phyloP scores from a whole-genome alignment of 2,329 filamentous ascomycete genomes.

The Aspergillus luchuensis region DNA sequence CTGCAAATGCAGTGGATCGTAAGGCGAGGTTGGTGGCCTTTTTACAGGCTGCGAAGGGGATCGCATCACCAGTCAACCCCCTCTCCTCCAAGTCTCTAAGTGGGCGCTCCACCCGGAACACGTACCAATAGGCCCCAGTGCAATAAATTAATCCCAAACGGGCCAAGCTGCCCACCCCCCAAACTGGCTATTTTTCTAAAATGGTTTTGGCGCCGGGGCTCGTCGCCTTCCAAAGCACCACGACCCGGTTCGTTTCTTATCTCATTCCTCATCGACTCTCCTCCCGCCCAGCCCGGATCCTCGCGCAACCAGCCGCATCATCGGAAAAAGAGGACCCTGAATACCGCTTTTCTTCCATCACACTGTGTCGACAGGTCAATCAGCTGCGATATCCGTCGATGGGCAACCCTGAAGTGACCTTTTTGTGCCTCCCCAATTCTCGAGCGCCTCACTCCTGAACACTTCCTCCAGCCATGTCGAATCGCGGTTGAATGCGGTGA shows the following conservation, averaged over 20 bases:
- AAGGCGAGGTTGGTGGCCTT: not conserved
- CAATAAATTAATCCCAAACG: slow-evolving; percentile 2
- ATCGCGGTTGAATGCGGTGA: not conserved
- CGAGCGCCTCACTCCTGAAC: not conserved
- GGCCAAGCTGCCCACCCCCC: slow-evolving; percentile 4
- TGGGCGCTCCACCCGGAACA: not conserved
- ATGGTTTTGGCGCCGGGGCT: slow-evolving; percentile 7
- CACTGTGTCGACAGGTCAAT: not conserved
- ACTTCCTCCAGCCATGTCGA: slow-evolving; percentile 1
- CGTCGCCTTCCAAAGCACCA: not conserved
- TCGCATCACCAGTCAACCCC: not conserved
- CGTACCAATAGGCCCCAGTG: slow-evolving; percentile 2
- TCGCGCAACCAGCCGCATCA: not conserved
- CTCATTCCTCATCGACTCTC: not conserved
- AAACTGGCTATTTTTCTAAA: not conserved
- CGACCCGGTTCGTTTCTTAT: slow-evolving; percentile 4
- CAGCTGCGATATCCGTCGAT: not conserved
- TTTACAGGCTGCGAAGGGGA: not conserved
- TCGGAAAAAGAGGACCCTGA: not conserved
- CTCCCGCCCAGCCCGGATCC: not conserved
- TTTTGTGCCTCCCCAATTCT: not conserved
- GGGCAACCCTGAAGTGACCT: not conserved
- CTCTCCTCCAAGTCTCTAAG: not conserved
- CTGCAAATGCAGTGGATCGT: not conserved
- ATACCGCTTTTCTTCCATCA: not conserved